phyloP scores from a whole-genome alignment of 768 basidiomycete genomes.

The Lactarius psammicola region DNA sequence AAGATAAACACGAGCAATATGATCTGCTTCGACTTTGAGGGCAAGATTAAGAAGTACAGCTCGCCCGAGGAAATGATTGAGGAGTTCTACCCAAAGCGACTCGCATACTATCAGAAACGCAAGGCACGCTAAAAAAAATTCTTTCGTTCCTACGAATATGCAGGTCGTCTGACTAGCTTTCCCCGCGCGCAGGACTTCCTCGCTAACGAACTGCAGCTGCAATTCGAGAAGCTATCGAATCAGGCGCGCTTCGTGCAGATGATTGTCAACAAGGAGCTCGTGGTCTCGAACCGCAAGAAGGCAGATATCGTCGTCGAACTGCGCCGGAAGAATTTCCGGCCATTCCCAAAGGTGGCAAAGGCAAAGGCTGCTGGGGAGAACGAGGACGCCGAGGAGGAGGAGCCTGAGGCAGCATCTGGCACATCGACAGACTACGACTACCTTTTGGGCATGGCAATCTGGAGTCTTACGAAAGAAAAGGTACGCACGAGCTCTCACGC shows the following conservation, averaged over 20 bases:
- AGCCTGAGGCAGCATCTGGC: slow-evolving; percentile 47
- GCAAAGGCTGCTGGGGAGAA: slow-evolving; percentile 66
- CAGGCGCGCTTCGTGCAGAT: slow-evolving; percentile 97
- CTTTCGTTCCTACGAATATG: neutral
- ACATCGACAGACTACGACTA: slow-evolving; percentile 81
- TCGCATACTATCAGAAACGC: slow-evolving; percentile 93
- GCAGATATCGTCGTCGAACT: slow-evolving; percentile 81
- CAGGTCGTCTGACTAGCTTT: neutral
- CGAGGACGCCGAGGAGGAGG: slow-evolving; percentile 57
- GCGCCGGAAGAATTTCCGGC: slow-evolving; percentile 79
- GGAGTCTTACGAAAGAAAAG: slow-evolving; percentile 92
- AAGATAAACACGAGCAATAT: slow-evolving; percentile 93
- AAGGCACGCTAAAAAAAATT: slow-evolving; percentile 72
- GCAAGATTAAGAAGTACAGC: slow-evolving; percentile 92
- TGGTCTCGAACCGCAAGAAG: slow-evolving; percentile 86
- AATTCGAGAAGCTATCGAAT: slow-evolving; percentile 84
- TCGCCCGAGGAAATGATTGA: slow-evolving; percentile 88
- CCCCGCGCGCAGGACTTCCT: slow-evolving; percentile 65
- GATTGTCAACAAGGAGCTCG: slow-evolving; percentile 84
- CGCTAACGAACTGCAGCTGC: slow-evolving; percentile 74
- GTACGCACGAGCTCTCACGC: slow-evolving; percentile 38
- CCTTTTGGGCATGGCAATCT: slow-evolving; percentile 91
- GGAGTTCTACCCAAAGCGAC: slow-evolving; percentile 86
- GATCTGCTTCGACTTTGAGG: slow-evolving; percentile 97
- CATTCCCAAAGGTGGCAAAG: slow-evolving; percentile 79